Evolutionary conservation across 2,329 filamentous ascomycete genomes (phyloP).

Genomic region (Stachybotrys elegans): DNA sequence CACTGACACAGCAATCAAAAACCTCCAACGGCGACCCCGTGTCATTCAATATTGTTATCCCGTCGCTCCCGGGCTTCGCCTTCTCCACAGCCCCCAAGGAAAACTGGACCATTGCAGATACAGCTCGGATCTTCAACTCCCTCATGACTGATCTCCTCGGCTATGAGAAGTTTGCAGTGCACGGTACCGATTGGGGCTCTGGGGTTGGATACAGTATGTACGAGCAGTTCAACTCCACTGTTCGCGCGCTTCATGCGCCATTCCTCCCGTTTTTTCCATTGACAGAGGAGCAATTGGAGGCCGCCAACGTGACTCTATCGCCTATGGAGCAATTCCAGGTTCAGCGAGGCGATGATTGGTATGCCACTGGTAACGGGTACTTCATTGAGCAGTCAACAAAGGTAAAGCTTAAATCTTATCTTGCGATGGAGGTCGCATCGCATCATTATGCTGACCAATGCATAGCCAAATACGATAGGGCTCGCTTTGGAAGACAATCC

Average conservation of each 20-base stretch:
- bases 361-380: constrained; percentile 8
- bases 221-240: constrained; percentile 7
- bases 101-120: constrained; percentile 29
- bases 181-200: constrained; percentile 14
- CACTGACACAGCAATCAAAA: background rate
- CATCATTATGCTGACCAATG: background rate
- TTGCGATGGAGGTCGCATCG: background rate
- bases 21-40: constrained; percentile 1
- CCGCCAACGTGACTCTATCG: constrained; percentile 6
- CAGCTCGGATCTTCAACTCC: constrained; percentile 28
- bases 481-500: constrained; percentile 36
- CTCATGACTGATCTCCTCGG: constrained; percentile 32
- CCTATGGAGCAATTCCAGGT: constrained; percentile 6
- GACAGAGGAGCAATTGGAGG: constrained; percentile 5
- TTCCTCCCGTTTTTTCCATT: constrained; percentile 11
- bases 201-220: constrained; percentile 9
- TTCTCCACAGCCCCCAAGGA: constrained; percentile 25
- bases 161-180: constrained; percentile 20
- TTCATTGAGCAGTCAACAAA: constrained; percentile 10
- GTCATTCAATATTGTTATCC: constrained; percentile 17
- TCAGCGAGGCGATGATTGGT: constrained; percentile 3
- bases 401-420: constrained; percentile 1
- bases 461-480: constrained; percentile 34
- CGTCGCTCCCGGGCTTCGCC: constrained; percentile 33
- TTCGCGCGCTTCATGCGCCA: constrained; percentile 9